Evolutionary conservation across 768 basidiomycete genomes (phyloP).

Genomic region (Termitomyces sp.): DNA sequence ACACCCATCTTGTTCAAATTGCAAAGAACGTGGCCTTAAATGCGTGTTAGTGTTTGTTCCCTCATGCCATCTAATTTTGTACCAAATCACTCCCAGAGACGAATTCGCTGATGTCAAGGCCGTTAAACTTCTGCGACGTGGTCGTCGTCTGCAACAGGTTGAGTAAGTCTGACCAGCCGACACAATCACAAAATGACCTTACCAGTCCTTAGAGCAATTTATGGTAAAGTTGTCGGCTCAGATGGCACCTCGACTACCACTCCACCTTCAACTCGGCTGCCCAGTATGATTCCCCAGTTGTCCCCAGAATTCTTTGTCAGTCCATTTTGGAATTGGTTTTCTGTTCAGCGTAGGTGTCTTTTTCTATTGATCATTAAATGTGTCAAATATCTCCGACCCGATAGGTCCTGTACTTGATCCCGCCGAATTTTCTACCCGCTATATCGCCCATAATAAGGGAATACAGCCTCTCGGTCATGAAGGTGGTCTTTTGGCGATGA

Average conservation of each 20-base stretch:
- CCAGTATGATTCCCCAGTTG: slow-evolving; percentile 66
- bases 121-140: slow-evolving; percentile 78
- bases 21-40: slow-evolving; percentile 83
- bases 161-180: slow-evolving; percentile 49
- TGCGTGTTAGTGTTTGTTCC: slow-evolving; percentile 74
- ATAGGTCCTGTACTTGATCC: slow-evolving; percentile 86
- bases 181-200: slow-evolving; percentile 5
- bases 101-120: slow-evolving; percentile 91
- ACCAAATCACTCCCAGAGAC: slow-evolving; percentile 50
- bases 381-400: background rate
- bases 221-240: slow-evolving; percentile 60
- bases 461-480: slow-evolving; percentile 62
- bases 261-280: slow-evolving; percentile 36
- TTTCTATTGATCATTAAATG: background rate
- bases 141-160: slow-evolving; percentile 78
- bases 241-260: slow-evolving; percentile 33
- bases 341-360: slow-evolving; percentile 65
- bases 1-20: slow-evolving; percentile 76
- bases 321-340: slow-evolving; percentile 81
- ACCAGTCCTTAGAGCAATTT: slow-evolving; percentile 56
- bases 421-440: slow-evolving; percentile 74
- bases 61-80: background rate
- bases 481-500: slow-evolving; percentile 72
- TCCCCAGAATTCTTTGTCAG: slow-evolving; percentile 79
- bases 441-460: slow-evolving; percentile 61